Evolutionary conservation across 2,329 filamentous ascomycete species (phyloP), one percentile per base, ranked within the genome.

Genomic region (Aspergillus thermomutatus): DNA sequence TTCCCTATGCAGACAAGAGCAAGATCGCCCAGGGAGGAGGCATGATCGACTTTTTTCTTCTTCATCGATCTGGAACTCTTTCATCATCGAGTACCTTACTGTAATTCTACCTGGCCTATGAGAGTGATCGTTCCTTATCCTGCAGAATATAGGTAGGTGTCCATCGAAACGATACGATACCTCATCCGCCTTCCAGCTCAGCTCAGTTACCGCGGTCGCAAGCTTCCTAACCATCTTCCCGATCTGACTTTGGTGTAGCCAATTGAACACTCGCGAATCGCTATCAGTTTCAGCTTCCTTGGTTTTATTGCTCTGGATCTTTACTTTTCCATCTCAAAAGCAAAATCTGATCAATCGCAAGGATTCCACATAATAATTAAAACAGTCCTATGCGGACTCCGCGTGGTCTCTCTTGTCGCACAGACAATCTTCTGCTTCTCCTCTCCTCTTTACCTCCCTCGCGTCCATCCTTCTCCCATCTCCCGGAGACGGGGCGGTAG

Each of bases 401-500:
- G 43, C 43, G 21, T 46, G 43, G 43, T 46, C 21, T 46, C 14
- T 26, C 43, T 25, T 23, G 43, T 46, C 43, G 11, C 43, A 26
- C 21, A 46, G 21, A 7, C 21, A 46, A 46, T 17, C 43, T 26
- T 23, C 43, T 21, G 10, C 43, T 25, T 46, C 43, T 46, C 43
- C 43, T 46, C 21, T 26, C 43, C 43, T 25, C 21, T 46, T 46
- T 14, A 23, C 43, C 43, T 45, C 19, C 49, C 54, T 54, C 54
- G 49, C 43, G 28, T 48, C 37, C 47, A 45, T 50, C 50, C 19
- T 49, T 53, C 53, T 47, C 55, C 21, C 53, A 23, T 57, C 57
- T 50, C 55, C 52, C 52, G 41, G 54, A 54, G 23, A 54, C 57
- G 60, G 60, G 62, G 60, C 48, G 60, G 49, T 57, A 50, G n/a